phyloP scores from a whole-genome alignment of 306 rosid species.

The Rosa lucieae region DNA sequence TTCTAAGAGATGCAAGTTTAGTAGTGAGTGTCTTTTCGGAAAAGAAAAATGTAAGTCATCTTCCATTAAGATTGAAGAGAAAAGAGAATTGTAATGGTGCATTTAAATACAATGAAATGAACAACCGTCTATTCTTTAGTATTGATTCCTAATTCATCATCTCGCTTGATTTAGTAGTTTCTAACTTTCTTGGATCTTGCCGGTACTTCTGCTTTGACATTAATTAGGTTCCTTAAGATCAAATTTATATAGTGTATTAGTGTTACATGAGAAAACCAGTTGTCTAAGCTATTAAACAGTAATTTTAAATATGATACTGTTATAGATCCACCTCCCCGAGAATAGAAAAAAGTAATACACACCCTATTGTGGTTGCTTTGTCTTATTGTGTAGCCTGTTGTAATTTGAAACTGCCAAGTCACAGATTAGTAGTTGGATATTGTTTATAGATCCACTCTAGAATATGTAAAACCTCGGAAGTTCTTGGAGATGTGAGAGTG shows the following conservation, averaged over 20 bases:
- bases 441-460: not conserved
- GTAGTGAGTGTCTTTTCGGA: no score
- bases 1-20: no score
- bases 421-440: not conserved
- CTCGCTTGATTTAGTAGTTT: not conserved
- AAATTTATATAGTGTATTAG: not conserved
- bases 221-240: slow-evolving; percentile 1
- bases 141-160: not conserved
- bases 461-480: not conserved
- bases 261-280: not conserved
- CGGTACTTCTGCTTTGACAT: not conserved
- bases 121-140: not conserved
- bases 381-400: not conserved
- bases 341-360: not conserved
- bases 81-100: not conserved
- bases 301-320: not conserved
- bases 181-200: not conserved
- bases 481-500: not conserved
- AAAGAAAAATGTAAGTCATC: no score
- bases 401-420: not conserved
- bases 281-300: not conserved
- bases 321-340: slow-evolving; percentile 7
- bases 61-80: not conserved
- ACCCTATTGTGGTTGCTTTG: not conserved
- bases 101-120: not conserved